phyloP scores from a whole-genome alignment of 352 stramenopile genomes.

The Globisporangium acanthophoron region DNA sequence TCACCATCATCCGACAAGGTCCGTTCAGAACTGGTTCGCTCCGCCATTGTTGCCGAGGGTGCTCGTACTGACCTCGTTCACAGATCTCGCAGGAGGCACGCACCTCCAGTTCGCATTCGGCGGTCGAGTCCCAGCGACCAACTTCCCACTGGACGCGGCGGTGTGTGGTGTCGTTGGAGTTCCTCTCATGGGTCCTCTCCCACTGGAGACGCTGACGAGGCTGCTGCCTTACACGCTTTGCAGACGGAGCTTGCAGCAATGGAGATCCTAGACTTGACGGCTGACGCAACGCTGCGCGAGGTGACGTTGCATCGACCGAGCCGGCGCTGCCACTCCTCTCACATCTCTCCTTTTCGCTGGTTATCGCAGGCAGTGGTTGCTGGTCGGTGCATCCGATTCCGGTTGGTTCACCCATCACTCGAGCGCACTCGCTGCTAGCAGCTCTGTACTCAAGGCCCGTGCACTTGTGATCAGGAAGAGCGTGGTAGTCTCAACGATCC shows the following conservation, averaged over 20 bases:
- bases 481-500: conserved; percentile 28
- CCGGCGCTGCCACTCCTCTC: neutral
- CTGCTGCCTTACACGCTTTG: neutral
- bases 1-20: conserved; percentile 22
- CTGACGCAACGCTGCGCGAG: neutral
- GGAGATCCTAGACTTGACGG: neutral
- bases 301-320: neutral
- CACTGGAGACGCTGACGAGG: neutral
- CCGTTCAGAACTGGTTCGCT: neutral
- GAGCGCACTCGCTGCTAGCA: neutral
- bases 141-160: conserved; percentile 43
- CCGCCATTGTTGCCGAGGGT: too few species aligned
- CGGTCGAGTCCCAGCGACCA: conserved; percentile 28
- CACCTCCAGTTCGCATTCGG: conserved; percentile 47
- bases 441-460: neutral
- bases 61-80: neutral
- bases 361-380: neutral
- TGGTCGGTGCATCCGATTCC: conserved; percentile 13
- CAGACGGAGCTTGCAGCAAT: conserved; percentile 21
- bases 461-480: conserved; percentile 14
- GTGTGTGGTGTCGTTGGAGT: conserved; percentile 11
- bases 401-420: neutral
- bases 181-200: neutral
- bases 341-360: neutral
- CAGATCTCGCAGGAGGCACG: conserved; percentile 33